Base-by-base conservation (phyloP, 345 rosid species). In the Citrus australasica region DNA sequence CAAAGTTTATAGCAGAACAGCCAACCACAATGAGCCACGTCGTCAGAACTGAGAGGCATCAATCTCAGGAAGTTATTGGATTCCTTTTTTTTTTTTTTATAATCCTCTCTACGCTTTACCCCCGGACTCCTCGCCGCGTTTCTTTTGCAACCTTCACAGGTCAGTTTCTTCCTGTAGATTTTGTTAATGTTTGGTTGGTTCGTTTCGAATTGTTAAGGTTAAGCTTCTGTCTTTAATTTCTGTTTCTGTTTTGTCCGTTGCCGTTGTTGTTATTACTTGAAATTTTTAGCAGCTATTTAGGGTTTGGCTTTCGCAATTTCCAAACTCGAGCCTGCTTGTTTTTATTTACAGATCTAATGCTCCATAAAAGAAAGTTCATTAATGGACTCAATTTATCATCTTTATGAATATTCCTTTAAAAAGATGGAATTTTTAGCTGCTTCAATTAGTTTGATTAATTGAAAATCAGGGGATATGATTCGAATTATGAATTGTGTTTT, bases 11-110 rank as follows among this genome's bases (percentile, higher is more conserved):
- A 24, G 53, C 51, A 2, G 2, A 60, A 1, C 19, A 13, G 5
- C 58, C 77, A 74, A 48, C 65, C 11, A 65, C 1, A 32, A 13
- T 2, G 7, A 3, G 69, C 78, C 78, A 75, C 78, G 78, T 65
- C 32, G 65, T 30, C 30, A 14, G 51, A 62, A 28, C 7, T 0
- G 40, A 1, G 37, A 7, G 33, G 48, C 65, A 72, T 33, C 75
- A 9, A 9, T 3, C 46, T 32, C 69, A 28, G 59, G 28, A 40
- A 42, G 77, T 61, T 56, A 58, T 56, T 72, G 21, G 21, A 32
- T 33, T 33, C 24, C 24, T 27, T 60, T 24, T n/a, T 17, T 16
- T 27, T 24, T 17, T 17, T 16, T 27, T 24, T 17, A 13, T 46
- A 46, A 46, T 3, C 51, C 51, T 46, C 0, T 1, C 17, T 46